Conservation (phyloP, 352 stramenopile genomes). For the Globisporangium carolinianum region DNA sequence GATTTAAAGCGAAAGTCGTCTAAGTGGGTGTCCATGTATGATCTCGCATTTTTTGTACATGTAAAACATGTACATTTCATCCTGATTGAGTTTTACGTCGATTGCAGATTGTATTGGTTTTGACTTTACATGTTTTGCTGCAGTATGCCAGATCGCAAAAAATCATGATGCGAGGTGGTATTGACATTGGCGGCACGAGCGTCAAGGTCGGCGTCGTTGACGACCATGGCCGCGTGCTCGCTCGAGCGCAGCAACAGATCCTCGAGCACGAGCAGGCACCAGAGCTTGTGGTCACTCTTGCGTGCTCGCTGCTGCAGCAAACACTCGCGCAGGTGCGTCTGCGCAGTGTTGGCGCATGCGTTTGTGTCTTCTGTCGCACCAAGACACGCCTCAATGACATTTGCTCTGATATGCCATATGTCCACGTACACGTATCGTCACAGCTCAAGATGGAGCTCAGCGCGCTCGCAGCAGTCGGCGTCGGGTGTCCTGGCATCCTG, state of each 20-base stretch:
- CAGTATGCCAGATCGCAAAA: no score
- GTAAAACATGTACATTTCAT: no score
- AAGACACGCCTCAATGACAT: background rate
- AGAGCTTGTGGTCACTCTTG: conserved; percentile 44
- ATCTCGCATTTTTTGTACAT: no score
- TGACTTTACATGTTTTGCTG: no score
- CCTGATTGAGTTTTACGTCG: no score
- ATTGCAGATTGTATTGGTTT: no score
- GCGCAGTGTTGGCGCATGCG: background rate
- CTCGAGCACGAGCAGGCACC: conserved; percentile 29
- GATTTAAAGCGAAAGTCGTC: no score
- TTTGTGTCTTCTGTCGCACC: no score
- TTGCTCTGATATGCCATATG: no score
- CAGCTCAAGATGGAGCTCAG: conserved; percentile 14
- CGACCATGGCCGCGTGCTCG: conserved; percentile 34
- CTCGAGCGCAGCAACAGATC: conserved; percentile 38
- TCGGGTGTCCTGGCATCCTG: conserved; percentile 61
- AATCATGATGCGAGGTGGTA: conserved; percentile 35
- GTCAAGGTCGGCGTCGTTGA: conserved; percentile 70
- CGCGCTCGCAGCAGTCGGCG: conserved; percentile 39
- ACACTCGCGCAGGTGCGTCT: conserved; percentile 33
- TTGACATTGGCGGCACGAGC: conserved; percentile 71
- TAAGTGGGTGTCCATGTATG: no score
- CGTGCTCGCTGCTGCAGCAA: conserved; percentile 28
- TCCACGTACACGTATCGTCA: background rate